Evolutionary conservation across 345 rosid genomes (phyloP).

Genomic region (Hibiscus tridactylites): DNA sequence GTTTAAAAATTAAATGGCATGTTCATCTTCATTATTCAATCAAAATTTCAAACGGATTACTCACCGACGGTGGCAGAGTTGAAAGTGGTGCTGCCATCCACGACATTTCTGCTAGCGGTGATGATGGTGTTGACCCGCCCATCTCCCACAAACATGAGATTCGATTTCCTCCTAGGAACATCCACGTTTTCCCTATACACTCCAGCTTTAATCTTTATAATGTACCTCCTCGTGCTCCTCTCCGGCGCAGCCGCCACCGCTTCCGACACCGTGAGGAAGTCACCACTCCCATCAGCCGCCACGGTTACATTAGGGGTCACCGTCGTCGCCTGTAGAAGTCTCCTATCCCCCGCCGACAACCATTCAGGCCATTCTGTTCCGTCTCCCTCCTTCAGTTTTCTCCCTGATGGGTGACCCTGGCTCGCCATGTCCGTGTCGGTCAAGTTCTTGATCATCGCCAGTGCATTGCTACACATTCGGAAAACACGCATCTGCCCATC

Average conservation of each 20-base stretch:
- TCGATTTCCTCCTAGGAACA: slow-evolving; percentile 45
- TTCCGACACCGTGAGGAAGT: slow-evolving; percentile 42
- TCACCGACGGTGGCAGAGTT: slow-evolving; percentile 83
- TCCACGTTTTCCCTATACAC: slow-evolving; percentile 77
- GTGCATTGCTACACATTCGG: slow-evolving; percentile 30
- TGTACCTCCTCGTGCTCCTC: slow-evolving; percentile 45
- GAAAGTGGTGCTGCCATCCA: slow-evolving; percentile 88
- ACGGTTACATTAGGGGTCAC: slow-evolving; percentile 59
- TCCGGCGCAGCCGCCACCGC: slow-evolving; percentile 78
- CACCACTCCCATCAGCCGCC: slow-evolving; percentile 82
- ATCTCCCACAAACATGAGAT: slow-evolving; percentile 88
- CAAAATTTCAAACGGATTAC: slow-evolving; percentile 3
- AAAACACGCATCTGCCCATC: slow-evolving; percentile 29
- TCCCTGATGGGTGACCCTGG: slow-evolving; percentile 3
- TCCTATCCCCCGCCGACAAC: slow-evolving; percentile 69
- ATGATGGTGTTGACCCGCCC: slow-evolving; percentile 64
- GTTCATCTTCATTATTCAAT: neutral
- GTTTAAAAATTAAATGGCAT: too few species aligned
- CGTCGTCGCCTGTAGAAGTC: slow-evolving; percentile 50
- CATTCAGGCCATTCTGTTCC: slow-evolving; percentile 57
- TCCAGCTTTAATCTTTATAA: slow-evolving; percentile 73
- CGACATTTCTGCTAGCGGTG: slow-evolving; percentile 63
- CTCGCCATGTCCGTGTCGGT: slow-evolving; percentile 28
- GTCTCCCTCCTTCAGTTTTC: slow-evolving; percentile 17
- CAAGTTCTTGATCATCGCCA: slow-evolving; percentile 46